A percentile compares a stretch with the other conserved stretches of the same genome.
These are phyloP conservation scores for Chimonanthus salicifolius DNA, from an alignment of 164 flowering plant species.

Conservation along the genomic window DNA sequence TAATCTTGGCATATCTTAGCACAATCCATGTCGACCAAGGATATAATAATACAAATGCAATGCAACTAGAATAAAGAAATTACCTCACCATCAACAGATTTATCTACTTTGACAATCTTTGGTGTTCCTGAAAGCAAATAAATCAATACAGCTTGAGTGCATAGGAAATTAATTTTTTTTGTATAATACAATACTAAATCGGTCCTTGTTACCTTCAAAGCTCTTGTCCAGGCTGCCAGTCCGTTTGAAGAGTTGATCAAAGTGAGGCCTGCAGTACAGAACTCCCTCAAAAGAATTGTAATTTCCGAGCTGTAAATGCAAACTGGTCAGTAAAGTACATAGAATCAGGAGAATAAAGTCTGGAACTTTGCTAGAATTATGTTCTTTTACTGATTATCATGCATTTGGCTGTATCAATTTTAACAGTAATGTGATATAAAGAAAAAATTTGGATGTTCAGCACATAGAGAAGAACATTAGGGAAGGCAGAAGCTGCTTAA, in stretches of 20 bases:
- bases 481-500: not conserved
- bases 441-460: not conserved
- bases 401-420: not conserved
- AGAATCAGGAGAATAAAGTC: not conserved
- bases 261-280: slow-evolving; percentile 89
- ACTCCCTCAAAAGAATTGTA: slow-evolving; percentile 94
- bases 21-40: not conserved
- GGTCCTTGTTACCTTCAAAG: slow-evolving; percentile 58
- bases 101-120: slow-evolving; percentile 70
- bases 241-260: slow-evolving; percentile 79
- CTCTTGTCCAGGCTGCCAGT: slow-evolving; percentile 93
- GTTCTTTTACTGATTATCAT: not conserved
- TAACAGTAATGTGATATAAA: not conserved
- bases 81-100: slow-evolving; percentile 62
- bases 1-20: not conserved
- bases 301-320: slow-evolving; percentile 65
- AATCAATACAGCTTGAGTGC: not conserved
- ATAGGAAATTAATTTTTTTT: not conserved
- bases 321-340: not conserved
- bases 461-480: not conserved
- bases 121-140: slow-evolving; percentile 58
- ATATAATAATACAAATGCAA: not conserved
- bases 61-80: slow-evolving; percentile 1
- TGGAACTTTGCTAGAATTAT: not conserved
- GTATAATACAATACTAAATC: not conserved